A percentile compares a stretch with the other conserved stretches of the same genome.
Conservation (phyloP, 805 yeast species). For the Ogataea glucozyma region DNA sequence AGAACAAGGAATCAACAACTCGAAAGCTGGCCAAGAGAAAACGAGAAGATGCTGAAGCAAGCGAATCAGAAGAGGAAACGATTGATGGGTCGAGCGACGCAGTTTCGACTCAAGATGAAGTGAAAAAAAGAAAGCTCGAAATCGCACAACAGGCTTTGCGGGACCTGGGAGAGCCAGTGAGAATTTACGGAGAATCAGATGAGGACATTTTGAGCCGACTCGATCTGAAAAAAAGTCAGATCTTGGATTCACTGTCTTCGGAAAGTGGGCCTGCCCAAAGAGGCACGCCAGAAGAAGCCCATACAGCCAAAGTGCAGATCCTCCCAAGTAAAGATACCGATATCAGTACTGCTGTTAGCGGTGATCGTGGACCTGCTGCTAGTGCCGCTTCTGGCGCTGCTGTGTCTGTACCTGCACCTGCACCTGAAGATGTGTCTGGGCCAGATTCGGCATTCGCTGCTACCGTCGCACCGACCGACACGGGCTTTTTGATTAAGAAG, state of each 20-base stretch:
- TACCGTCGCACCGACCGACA: not conserved
- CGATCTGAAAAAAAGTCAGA: constrained; percentile 1
- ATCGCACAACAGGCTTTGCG: constrained; percentile 14
- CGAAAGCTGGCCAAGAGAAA: constrained; percentile 8
- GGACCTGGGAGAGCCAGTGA: constrained; percentile 16
- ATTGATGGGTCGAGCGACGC: constrained; percentile 1
- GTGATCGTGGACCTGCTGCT: no score
- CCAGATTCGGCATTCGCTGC: no score
- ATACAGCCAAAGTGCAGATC: no score
- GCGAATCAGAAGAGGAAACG: constrained; percentile 3
- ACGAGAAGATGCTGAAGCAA: not conserved
- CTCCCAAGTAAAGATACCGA: no score
- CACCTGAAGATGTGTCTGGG: no score
- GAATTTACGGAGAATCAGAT: constrained; percentile 23
- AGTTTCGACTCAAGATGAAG: not conserved
- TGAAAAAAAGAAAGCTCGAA: constrained; percentile 3
- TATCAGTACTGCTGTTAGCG: no score
- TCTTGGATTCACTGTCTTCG: no score
- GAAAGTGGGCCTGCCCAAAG: no score
- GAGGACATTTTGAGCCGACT: constrained; percentile 10
- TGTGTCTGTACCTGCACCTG: no score
- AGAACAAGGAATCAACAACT: constrained; percentile 1
- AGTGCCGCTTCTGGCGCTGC: no score
- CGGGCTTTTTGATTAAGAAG: constrained; percentile 19
- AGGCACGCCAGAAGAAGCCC: no score